phyloP scores from a whole-genome alignment of 805 yeast species.

The Starmerella stellata region DNA sequence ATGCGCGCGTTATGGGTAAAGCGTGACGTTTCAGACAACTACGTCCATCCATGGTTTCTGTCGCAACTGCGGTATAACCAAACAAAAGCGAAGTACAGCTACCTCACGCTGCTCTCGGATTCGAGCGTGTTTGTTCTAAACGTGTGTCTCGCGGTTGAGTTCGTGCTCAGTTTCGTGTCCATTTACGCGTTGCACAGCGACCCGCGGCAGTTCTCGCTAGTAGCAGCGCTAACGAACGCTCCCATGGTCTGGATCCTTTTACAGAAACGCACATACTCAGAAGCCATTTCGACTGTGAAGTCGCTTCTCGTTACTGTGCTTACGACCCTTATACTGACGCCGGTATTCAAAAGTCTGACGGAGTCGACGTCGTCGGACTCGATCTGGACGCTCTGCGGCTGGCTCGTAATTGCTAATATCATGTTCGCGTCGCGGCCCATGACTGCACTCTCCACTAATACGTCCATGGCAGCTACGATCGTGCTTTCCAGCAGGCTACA shows the following conservation, averaged over 20 bases:
- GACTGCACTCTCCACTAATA: constrained; percentile 57
- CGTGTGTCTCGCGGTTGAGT: constrained; percentile 42
- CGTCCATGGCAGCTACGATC: constrained; percentile 69
- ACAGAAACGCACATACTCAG: constrained; percentile 2
- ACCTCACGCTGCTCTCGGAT: constrained; percentile 47
- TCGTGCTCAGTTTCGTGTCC: constrained; percentile 51
- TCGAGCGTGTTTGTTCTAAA: constrained; percentile 52
- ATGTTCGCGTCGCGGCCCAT: constrained; percentile 50
- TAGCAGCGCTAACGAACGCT: constrained; percentile 4
- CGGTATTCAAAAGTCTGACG: constrained; percentile 74
- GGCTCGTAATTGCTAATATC: constrained; percentile 56
- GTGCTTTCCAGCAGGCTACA: constrained; percentile 75
- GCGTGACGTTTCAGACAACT: constrained; percentile 82
- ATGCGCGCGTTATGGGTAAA: constrained; percentile 58
- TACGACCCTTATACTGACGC: constrained; percentile 61
- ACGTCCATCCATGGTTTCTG: constrained; percentile 67
- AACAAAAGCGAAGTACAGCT: constrained; percentile 51
- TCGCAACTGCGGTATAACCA: constrained; percentile 61
- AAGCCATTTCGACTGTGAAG: constrained; percentile 29
- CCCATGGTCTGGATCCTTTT: constrained; percentile 20
- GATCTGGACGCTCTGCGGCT: constrained; percentile 77
- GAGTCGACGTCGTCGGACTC: constrained; percentile 83
- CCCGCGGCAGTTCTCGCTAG: constrained; percentile 20
- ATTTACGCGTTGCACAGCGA: constrained; percentile 21
- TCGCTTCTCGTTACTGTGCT: constrained; percentile 53